phyloP scores from a whole-genome alignment of 1,284 basidiomycete genomes.

The Ustilago sp. region DNA sequence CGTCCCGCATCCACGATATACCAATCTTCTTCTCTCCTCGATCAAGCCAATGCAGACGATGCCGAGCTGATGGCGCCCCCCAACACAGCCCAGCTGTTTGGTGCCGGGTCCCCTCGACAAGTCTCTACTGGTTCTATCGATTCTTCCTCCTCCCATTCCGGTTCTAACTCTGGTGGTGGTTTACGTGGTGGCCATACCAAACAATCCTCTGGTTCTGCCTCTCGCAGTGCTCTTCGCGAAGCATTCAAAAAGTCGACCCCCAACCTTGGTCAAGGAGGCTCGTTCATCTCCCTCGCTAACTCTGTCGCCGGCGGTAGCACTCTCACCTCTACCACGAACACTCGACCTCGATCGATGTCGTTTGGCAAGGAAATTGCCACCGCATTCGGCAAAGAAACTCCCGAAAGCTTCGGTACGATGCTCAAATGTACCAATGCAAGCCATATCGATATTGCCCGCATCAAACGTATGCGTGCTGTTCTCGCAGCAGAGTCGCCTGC shows the following conservation, averaged over 20 bases:
- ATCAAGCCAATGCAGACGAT: conserved; percentile 8
- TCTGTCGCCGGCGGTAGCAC: conserved; percentile 20
- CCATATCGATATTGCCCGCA: conserved; percentile 43
- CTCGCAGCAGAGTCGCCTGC: conserved; percentile 71
- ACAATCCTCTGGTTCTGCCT: conserved; percentile 15
- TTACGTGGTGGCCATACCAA: conserved; percentile 14
- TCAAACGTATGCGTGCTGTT: conserved; percentile 63
- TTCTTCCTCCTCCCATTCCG: conserved; percentile 18
- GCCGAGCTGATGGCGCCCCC: conserved; percentile 49
- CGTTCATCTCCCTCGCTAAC: conserved; percentile 40
- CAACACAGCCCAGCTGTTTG: conserved; percentile 45
- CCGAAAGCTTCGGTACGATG: conserved; percentile 54
- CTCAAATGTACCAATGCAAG: conserved; percentile 53
- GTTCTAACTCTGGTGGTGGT: conserved; percentile 1
- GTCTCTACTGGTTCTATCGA: conserved; percentile 27
- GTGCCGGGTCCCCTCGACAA: conserved; percentile 42
- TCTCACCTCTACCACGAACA: not conserved
- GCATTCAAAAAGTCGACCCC: conserved; percentile 43
- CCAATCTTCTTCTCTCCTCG: conserved; percentile 20
- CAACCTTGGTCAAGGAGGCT: conserved; percentile 46
- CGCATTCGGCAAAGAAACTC: conserved; percentile 41
- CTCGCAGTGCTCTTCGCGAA: conserved; percentile 33
- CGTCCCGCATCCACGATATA: conserved; percentile 27
- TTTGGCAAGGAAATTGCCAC: conserved; percentile 42
- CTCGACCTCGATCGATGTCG: conserved; percentile 37